Conservation (phyloP, 177 flowering plant genomes). For the Vitis hybrid region DNA sequence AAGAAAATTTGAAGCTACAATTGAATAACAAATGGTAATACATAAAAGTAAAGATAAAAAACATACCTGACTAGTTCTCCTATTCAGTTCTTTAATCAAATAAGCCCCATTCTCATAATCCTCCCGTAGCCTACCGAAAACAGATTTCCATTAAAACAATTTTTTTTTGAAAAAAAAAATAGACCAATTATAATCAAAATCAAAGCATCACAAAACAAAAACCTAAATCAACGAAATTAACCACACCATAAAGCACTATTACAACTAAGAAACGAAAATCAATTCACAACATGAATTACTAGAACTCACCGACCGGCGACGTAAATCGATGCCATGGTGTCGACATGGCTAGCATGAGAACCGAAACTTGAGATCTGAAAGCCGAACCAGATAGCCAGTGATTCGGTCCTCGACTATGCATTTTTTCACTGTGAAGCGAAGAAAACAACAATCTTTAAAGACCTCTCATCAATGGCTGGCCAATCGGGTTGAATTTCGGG, state of each 20-base stretch:
- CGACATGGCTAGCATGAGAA: conserved; percentile 45
- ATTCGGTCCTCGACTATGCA: conserved; percentile 34
- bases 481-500: no score
- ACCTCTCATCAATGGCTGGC: no score
- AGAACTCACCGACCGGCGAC: conserved; percentile 65
- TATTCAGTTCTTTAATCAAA: conserved; percentile 81
- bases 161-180: neutral
- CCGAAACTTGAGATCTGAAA: conserved; percentile 31
- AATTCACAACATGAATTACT: neutral
- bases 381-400: conserved; percentile 23
- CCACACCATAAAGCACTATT: neutral
- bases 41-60: no score
- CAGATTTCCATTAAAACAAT: neutral
- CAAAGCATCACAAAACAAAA: neutral
- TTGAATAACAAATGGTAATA: no score
- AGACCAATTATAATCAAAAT: neutral
- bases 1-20: neutral
- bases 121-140: conserved; percentile 66
- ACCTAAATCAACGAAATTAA: no score
- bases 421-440: neutral
- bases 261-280: no score
- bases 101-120: conserved; percentile 80
- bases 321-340: conserved; percentile 49
- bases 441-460: no score
- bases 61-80: no score